Conservation (phyloP, 2,329 filamentous ascomycete genomes). For the Pyrenochaeta sp. region DNA sequence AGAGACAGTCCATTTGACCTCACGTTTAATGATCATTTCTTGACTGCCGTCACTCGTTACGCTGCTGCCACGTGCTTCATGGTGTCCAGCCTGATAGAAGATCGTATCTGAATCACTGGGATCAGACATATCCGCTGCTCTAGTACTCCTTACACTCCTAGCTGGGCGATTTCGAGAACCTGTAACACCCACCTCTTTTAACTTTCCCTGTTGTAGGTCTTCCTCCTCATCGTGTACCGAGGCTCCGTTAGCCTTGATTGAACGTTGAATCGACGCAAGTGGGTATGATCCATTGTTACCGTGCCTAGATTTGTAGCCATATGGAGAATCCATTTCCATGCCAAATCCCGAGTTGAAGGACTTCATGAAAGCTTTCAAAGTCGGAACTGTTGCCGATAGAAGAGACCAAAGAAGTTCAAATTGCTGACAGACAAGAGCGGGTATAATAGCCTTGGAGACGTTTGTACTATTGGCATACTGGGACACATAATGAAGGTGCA, state of each 20-base stretch:
- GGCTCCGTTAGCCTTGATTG: background rate
- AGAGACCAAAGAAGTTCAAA: constrained; percentile 38
- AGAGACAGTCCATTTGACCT: background rate
- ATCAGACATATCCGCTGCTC: background rate
- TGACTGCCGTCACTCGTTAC: constrained; percentile 10
- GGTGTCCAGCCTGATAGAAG: background rate
- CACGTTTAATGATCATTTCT: constrained; percentile 10
- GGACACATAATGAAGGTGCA: constrained; percentile 23
- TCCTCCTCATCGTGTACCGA: too few species aligned
- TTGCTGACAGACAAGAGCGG: constrained; percentile 36
- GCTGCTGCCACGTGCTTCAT: background rate
- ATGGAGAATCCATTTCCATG: constrained; percentile 16
- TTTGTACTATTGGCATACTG: constrained; percentile 23
- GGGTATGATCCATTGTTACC: constrained; percentile 4
- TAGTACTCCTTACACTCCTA: background rate
- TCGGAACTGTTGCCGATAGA: constrained; percentile 38
- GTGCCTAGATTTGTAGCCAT: background rate
- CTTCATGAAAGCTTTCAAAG: constrained; percentile 38
- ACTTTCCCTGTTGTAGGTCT: background rate
- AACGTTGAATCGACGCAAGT: background rate
- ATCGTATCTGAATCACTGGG: background rate
- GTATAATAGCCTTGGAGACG: constrained; percentile 10
- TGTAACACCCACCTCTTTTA: background rate
- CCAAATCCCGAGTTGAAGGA: constrained; percentile 21
- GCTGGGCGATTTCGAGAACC: background rate